Base-by-base conservation (phyloP, 768 basidiomycete species). In the Agrocybe chaxingu region DNA sequence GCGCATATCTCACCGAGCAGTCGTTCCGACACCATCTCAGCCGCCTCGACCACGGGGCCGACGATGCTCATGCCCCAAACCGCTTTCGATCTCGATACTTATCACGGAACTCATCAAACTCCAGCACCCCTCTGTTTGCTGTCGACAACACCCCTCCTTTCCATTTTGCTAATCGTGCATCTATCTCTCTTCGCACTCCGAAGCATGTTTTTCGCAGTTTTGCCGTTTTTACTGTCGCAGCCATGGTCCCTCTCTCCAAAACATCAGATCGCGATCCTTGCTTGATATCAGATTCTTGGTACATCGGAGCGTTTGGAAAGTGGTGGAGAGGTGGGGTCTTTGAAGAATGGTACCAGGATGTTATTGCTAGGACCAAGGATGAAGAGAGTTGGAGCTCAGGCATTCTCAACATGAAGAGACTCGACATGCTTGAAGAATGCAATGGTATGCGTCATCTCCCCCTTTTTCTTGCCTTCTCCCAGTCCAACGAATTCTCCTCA, bases 1-100 rank as follows among this genome's bases (percentile, higher is more conserved):
- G 95, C 46, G 78, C 92, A 13, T 95, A 92, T 71, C 85, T 98
- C 58, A 98, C 95, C n/a, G 94, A 97, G 63, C 90, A 91, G 63
- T 95, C 93, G 19, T 98, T 99, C 67, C 90, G 95, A 46, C 89
- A 91, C 48, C 94, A 98, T 67, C 80, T 98, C 53, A 90, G 84
- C 53, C 86, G 85, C 48, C 81, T 97, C 60, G 87, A 94, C 59
- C 85, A 86, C 60, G 73, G 70, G 63, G 16, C 70, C 50, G 79
- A 84, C 47, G 16, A 86, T 49, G 70, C 78, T 49, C 74, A 80
- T 50, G 64, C 64, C 47, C 58, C 57, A 45, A 54, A 63, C 37
- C 58, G 56, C 48, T 51, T 62, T 19, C 58, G 63, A 54, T 57
- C 65, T 44, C 61, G 56, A 18, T 62, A 57, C 43, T 42, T 67